Base-by-base conservation (phyloP, 805 yeast species). In the Starmerella bombicola region DNA sequence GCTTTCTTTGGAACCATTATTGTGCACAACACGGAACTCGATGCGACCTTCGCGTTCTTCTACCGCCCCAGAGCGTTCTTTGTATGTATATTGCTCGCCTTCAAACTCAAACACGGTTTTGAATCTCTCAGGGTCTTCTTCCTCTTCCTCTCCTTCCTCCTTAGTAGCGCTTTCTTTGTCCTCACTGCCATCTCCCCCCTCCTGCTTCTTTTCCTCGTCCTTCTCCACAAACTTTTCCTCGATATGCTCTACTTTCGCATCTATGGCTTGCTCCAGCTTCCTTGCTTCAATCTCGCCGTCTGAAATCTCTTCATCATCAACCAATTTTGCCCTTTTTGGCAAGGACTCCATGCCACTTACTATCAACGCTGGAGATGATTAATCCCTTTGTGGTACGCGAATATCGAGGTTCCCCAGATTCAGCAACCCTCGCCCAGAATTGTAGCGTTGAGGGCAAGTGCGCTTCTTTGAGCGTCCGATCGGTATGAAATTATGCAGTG, bases 21-120 rank as follows among this genome's bases (percentile, higher is more conserved):
- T 88, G 61, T 91, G 91, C 21, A 91, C 99, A 24, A 91, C 99
- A 41, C 97, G 69, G 55, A 91, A 88, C 59, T 88, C 95, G 45
- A 91, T 91, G 51, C 80, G 77, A 0, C 95, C 94, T 47, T 84
- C 94, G 43, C 80, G 73, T 55, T 91, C 99, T 57, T 88, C 98
- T 9, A 86, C 69, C 3, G 85, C 97, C 4, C 95, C 84, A 0
- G 97, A 91, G 44, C 96, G 69, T 58, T 88, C 97, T 52, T 80
- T 82, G 62, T 80, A 91, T 18, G 82, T 74, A 58, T 86, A 84
- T 42, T 70, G 67, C 13, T 73, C 73, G 1, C 95, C 95, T 55
- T 83, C 93, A 57, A 77, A 78, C 25, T 68, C 68, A 58, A 78
- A 77, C 2, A 67, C 64, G 68, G 65, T 39, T 65, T 65, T 48